Base-by-base conservation (phyloP, 2,329 filamentous ascomycete species). In the Paraconiothyrium brasiliense region DNA sequence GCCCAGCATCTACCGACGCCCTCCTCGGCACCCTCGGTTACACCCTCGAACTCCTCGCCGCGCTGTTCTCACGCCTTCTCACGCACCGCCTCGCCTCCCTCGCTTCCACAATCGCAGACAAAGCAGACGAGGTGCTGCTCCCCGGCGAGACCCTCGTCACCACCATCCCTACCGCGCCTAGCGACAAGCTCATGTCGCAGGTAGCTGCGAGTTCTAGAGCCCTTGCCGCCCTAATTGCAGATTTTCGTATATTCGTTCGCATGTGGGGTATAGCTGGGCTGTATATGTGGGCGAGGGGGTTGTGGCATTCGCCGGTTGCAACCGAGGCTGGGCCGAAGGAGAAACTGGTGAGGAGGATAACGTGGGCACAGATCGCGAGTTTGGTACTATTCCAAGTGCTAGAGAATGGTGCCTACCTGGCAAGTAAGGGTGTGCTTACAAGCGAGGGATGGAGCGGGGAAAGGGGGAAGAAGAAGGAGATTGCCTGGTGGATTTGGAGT, bases 351-450 rank as follows among this genome's bases (percentile, higher is more conserved):
- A 69, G 68, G 57, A 64, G 63, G 0, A 80, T 97, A 49, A 86
- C 87, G 24, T 90, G 88, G 78, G 81, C 86, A 7, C 91, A 95
- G 77, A 86, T 97, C 22, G 66, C 84, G 11, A 84, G 87, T 11
- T 91, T 91, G 76, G 79, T 90, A 10, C 75, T 82, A 10, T 97
- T 91, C 82, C 93, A 97, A 79, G 80, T 87, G 1, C 84, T 94
- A 44, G 95, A 99, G 83, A 97, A 97, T 80, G 85, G 86, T 43
- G 91, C 91, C 16, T 97, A 91, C 81, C 85, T 98, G 41, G 85
- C 89, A 3, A 83, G 84, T 62, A 93, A 93, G 77, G 89, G 90
- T 22, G 86, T 96, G 3, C 75, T 97, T 34, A 74, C 71, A 13
- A 63, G 59, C 16, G 63, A 57, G 54, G 83, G 80, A 16, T 84